These are phyloP conservation scores for Neofusicoccum kwambonambiense DNA, from an alignment of 2,329 filamentous ascomycete genomes.

Conservation along the genomic window DNA sequence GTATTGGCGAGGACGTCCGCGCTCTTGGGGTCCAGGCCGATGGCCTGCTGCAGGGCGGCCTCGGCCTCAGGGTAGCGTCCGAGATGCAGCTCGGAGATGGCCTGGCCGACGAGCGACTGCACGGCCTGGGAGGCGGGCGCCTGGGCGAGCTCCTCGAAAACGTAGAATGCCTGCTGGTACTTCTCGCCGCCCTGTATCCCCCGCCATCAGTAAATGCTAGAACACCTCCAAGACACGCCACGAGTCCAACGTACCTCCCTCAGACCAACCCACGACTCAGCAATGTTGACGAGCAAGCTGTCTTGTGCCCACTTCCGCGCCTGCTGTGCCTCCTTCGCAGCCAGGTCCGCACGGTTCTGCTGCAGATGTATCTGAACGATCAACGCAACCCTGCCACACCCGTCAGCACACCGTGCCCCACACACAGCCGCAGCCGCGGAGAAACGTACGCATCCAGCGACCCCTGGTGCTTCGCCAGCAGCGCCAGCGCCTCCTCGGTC, in stretches of 20 bases:
- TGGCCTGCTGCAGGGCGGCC: slow-evolving; percentile 75
- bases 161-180: slow-evolving; percentile 96
- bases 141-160: slow-evolving; percentile 93
- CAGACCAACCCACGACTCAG: slow-evolving; percentile 92
- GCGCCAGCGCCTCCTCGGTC: slow-evolving; percentile 77
- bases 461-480: slow-evolving; percentile 81
- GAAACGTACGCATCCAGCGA: slow-evolving; percentile 70
- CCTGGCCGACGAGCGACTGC: slow-evolving; percentile 78
- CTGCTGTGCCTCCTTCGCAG: slow-evolving; percentile 78
- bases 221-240: too few species aligned
- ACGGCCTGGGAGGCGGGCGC: slow-evolving; percentile 76
- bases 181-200: slow-evolving; percentile 80
- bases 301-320: slow-evolving; percentile 95
- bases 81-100: slow-evolving; percentile 86
- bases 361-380: slow-evolving; percentile 90
- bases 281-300: slow-evolving; percentile 86
- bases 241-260: slow-evolving; percentile 62
- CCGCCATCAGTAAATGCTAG: too few species aligned
- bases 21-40: slow-evolving; percentile 70
- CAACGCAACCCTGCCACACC: slow-evolving; percentile 65
- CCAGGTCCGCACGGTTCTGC: slow-evolving; percentile 88
- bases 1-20: slow-evolving; percentile 78
- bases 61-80: slow-evolving; percentile 87
- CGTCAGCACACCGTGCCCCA: not conserved
- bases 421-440: not conserved